Evolutionary conservation across 2,329 filamentous ascomycete genomes (phyloP), one percentile per base, ranked within the genome.

Genomic region (Talaromyces sp.): DNA sequence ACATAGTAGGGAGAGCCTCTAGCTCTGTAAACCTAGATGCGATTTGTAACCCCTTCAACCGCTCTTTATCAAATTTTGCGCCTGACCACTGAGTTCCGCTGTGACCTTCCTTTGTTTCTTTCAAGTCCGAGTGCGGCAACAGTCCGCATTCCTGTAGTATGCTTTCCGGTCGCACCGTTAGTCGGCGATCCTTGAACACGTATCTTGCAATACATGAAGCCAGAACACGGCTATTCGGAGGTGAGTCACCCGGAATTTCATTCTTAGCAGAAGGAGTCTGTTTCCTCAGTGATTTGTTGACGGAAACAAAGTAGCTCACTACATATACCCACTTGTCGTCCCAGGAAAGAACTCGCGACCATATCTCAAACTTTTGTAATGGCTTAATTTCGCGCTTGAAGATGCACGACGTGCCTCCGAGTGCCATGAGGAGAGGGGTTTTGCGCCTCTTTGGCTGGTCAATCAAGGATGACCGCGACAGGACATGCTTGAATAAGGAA

Each of bases 261-360:
- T 59, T 16, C 18, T 77, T 73, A 23, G 75, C 75, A 34, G 76
- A 77, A 12, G 79, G 84, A 5, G 92, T 82, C 16, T 40, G 23
- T 63, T 55, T 28, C 42, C 30, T 2, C 53, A 12, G 14, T 57
- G 33, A 16, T 57, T 61, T 51, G n/a, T 47, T 52, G 9, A 30
- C 34, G 12, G 33, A 47, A 28, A 70, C 66, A 67, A 90, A 92
- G 72, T 91, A 89, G 27, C 87, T 90, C 34, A 91, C 79, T 44
- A 92, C 82, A 73, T 91, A 92, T 61, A 92, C 69, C 90, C 90
- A 94, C 77, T 94, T 94, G 67, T 87, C 82, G 75, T 94, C 90
- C 90, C 90, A 94, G 64, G 80, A 77, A 30, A 92, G 79, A 14
- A 94, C 72, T 53, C 87, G 82, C 40, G 82, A 87, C 84, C 89